These are phyloP conservation scores for Paramyrothecium roridum DNA, from an alignment of 2,329 filamentous ascomycete genomes.

Conservation along the genomic window DNA sequence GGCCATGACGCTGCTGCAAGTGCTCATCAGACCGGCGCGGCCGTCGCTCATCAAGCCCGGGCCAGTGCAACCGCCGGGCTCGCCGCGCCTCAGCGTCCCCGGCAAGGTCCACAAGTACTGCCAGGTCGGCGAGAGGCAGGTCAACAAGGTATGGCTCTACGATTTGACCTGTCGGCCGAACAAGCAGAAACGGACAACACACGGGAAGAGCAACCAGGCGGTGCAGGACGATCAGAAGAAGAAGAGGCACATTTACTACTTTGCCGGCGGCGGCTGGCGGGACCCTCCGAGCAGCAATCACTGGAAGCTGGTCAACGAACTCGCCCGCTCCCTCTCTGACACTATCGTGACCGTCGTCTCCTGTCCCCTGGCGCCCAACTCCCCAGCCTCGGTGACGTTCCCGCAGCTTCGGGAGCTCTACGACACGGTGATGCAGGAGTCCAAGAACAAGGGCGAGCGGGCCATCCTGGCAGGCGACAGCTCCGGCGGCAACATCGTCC, in stretches of 20 bases:
- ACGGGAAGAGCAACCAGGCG: background rate
- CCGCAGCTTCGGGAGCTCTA: conserved; percentile 45
- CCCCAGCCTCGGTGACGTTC: conserved; percentile 44
- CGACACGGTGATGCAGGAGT: conserved; percentile 32
- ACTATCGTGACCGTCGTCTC: conserved; percentile 45
- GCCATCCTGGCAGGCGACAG: conserved; percentile 53
- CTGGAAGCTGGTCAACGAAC: conserved; percentile 46
- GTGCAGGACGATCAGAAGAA: conserved; percentile 1
- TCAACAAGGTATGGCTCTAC: conserved; percentile 22
- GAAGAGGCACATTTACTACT: conserved; percentile 42
- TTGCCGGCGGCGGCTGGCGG: conserved; percentile 55
- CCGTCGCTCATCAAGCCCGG: conserved; percentile 8
- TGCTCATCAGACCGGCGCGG: conserved; percentile 9
- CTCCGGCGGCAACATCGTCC: conserved; percentile 50
- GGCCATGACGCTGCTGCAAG: conserved; percentile 6
- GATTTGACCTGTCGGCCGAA: conserved; percentile 9
- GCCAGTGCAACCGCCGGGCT: conserved; percentile 4
- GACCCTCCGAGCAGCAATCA: conserved; percentile 45
- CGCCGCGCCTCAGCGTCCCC: conserved; percentile 9
- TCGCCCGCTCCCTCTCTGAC: conserved; percentile 36
- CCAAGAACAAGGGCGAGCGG: conserved; percentile 30
- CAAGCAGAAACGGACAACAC: background rate
- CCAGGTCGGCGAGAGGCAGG: conserved; percentile 9
- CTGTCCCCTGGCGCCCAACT: conserved; percentile 50
- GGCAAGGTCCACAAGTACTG: conserved; percentile 9